phyloP scores from a whole-genome alignment of 2,329 filamentous ascomycete genomes.

The Aspergillus sp. region DNA sequence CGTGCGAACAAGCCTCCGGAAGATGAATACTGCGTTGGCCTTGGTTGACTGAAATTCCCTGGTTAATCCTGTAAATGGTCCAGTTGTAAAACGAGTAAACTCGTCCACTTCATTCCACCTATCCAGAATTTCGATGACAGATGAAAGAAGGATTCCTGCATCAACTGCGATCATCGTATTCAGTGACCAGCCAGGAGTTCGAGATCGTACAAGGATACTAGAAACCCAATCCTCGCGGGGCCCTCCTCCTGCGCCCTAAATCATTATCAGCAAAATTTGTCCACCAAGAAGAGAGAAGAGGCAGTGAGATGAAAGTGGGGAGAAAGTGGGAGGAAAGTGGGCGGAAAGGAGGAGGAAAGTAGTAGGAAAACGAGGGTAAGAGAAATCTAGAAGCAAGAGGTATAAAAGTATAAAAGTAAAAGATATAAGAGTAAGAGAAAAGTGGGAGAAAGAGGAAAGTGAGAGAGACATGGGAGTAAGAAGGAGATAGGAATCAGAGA shows the following conservation, averaged over 20 bases:
- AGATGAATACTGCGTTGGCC: conserved; percentile 81
- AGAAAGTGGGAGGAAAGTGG: no score
- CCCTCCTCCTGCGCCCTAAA: conserved; percentile 83
- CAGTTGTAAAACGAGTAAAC: conserved; percentile 45
- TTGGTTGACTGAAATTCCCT: conserved; percentile 68
- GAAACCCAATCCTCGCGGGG: conserved; percentile 89
- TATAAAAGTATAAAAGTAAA: no score
- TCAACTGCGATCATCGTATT: conserved; percentile 90
- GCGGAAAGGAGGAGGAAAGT: no score
- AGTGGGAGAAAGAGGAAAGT: no score
- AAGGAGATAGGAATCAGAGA: no score
- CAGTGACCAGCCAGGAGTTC: conserved; percentile 76
- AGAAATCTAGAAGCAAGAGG: no score
- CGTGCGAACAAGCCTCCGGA: conserved; percentile 78
- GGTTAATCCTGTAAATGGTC: conserved; percentile 80
- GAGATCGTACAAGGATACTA: conserved; percentile 83
- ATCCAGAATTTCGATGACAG: conserved; percentile 80
- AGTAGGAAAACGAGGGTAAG: no score
- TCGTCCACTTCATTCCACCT: conserved; percentile 29
- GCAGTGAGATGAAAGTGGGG: no score
- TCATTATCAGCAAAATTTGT: not conserved
- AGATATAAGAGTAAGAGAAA: no score
- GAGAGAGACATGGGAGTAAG: no score
- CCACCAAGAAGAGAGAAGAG: no score
- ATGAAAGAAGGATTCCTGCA: conserved; percentile 84